Evolutionary conservation across 345 rosid species (phyloP), one percentile per base, ranked within the genome.

Genomic region (Camelina hispida): DNA sequence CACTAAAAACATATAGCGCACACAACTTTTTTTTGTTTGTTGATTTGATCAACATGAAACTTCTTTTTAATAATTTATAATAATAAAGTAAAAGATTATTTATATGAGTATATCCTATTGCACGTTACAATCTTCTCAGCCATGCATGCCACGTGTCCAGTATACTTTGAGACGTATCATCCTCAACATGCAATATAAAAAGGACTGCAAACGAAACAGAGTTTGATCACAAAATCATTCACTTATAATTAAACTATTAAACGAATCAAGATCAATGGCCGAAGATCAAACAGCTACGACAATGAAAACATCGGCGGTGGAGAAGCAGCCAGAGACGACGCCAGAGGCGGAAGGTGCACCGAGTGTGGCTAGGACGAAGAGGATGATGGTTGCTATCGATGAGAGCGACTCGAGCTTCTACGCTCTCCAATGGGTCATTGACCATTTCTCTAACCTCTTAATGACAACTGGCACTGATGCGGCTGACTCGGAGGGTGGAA

Each of bases 331-430:
- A 4, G 66, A 73, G 81, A 59, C 73, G 3, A 38, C 43, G 2
- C 35, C 44, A 22, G 72, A 57, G 60, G 12, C 74, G 9, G 32
- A 43, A 44, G 5, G 9, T 34, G 37, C 25, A 46, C 52, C 60
- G 8, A 30, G 18, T 12, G 63, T 22, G 32, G 38, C 57, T 63
- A 61, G n/a, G 71, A 82, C 65, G 64, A 67, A 80, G 81, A 82
- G 61, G 30, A 70, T 84, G 42, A 62, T 82, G 85, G 83, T 84
- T 74, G 87, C 82, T 1, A 40, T 84, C 18, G 89, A 86, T 52
- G 87, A 84, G 13, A 84, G 85, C 37, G 89, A 82, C 18, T 69
- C 65, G 11, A 84, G 89, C 77, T 70, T 72, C 56, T 79, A 74
- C 12, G 82, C 82, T 62, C 79, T 79, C 15, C 71, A 79, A 28